Evolutionary conservation across 768 basidiomycete species (phyloP).

Genomic region (Boletus rex-veris): DNA sequence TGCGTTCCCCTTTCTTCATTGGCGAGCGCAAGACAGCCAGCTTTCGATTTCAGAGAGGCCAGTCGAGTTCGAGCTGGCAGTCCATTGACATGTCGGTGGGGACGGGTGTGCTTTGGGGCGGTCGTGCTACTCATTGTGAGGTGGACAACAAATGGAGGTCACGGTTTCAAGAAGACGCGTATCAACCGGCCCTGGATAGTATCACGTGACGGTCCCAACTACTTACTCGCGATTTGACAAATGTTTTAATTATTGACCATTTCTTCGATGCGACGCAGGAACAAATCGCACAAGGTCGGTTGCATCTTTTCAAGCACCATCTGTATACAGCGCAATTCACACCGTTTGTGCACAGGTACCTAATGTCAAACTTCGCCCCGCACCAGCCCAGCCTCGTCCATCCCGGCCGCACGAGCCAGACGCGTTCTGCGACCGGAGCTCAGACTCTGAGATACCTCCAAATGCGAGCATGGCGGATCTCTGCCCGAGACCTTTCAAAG

Average conservation of each 20-base stretch:
- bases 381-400: conserved; percentile 34
- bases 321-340: background rate
- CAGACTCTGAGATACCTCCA: conserved; percentile 49
- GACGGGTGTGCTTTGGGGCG: no score
- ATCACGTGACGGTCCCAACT: conserved; percentile 15
- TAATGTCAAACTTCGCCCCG: conserved; percentile 77
- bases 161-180: background rate
- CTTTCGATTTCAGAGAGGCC: no score
- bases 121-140: no score
- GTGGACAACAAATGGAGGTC: no score
- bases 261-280: conserved; percentile 46
- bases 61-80: no score
- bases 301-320: background rate
- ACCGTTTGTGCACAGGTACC: conserved; percentile 53
- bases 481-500: conserved; percentile 66
- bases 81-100: no score
- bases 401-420: conserved; percentile 12
- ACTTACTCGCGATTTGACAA: no score
- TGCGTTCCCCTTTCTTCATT: no score
- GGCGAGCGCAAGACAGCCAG: no score
- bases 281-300: conserved; percentile 64
- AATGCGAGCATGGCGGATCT: conserved; percentile 44
- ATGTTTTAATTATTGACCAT: background rate
- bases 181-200: conserved; percentile 24
- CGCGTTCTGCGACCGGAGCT: conserved; percentile 38